Percentiles rank a stretch among this genome's conserved stretches.
These are phyloP conservation scores for Cladosporium sp. DNA, from an alignment of 2,329 filamentous ascomycete species.

Conservation along the genomic window DNA sequence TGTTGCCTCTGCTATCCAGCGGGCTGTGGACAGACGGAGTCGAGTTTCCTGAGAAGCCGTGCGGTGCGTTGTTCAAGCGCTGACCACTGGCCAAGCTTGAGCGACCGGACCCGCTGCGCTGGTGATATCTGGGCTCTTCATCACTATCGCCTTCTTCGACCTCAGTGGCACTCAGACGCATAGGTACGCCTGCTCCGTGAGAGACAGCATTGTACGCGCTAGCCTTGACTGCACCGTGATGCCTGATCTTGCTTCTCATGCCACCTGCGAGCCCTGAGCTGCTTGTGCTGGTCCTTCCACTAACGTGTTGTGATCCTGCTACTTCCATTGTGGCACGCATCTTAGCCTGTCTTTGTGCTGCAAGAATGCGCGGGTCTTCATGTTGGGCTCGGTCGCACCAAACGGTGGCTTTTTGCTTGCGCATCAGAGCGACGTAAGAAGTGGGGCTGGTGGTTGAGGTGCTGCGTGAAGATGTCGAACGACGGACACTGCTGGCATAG, in stretches of 20 bases:
- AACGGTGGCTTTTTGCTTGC: slow-evolving; percentile 95
- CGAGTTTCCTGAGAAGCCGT: slow-evolving; percentile 21
- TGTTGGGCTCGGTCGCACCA: slow-evolving; percentile 95
- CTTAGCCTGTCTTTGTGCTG: slow-evolving; percentile 82
- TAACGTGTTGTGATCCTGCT: slow-evolving; percentile 52
- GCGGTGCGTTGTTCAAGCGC: slow-evolving; percentile 42
- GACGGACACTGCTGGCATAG: slow-evolving; percentile 42
- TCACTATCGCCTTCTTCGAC: slow-evolving; percentile 85
- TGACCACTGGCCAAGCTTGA: slow-evolving; percentile 53
- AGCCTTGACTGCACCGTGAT: slow-evolving; percentile 75
- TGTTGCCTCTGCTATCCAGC: slow-evolving; percentile 37
- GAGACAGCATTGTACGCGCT: slow-evolving; percentile 66
- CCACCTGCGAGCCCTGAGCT: slow-evolving; percentile 39
- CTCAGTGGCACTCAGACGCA: slow-evolving; percentile 91
- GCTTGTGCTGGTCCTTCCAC: slow-evolving; percentile 29
- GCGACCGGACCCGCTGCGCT: slow-evolving; percentile 68
- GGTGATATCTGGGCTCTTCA: slow-evolving; percentile 61
- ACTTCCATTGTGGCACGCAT: slow-evolving; percentile 82
- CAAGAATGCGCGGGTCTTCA: slow-evolving; percentile 79
- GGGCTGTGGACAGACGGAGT: slow-evolving; percentile 26
- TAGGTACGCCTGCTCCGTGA: slow-evolving; percentile 80
- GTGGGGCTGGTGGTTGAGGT: slow-evolving; percentile 52
- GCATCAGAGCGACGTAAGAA: slow-evolving; percentile 93
- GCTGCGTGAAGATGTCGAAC: slow-evolving; percentile 78
- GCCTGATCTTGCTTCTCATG: slow-evolving; percentile 80